These are phyloP conservation scores for Melaleuca alternifolia DNA, from an alignment of 345 rosid species.

Conservation along the genomic window DNA sequence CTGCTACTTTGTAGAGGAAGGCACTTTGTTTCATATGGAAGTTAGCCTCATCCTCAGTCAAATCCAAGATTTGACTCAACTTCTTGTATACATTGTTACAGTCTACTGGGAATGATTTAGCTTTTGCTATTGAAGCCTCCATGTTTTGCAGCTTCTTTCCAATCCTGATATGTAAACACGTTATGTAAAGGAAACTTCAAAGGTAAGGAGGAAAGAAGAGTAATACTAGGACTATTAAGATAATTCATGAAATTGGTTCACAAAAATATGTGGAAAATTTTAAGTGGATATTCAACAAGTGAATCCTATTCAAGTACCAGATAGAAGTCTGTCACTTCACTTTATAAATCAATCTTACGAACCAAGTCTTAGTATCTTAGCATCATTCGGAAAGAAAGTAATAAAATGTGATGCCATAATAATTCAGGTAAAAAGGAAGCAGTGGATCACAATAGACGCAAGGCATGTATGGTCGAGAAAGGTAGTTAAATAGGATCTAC, in stretches of 20 bases:
- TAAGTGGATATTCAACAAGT: background rate
- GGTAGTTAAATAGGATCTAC: background rate
- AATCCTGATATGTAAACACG: conserved; percentile 37
- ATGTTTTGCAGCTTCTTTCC: conserved; percentile 50
- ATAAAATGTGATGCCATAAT: background rate
- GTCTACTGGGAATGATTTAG: conserved; percentile 60
- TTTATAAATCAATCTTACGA: background rate
- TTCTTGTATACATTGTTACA: conserved; percentile 91
- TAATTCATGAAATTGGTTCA: background rate
- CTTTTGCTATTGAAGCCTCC: conserved; percentile 59
- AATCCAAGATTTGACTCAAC: conserved; percentile 79
- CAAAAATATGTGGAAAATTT: background rate
- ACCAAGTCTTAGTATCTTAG: background rate
- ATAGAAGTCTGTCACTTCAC: background rate
- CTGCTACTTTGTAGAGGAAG: conserved; percentile 54
- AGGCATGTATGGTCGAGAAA: background rate
- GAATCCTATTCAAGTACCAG: background rate
- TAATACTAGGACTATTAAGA: background rate
- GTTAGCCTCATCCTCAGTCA: conserved; percentile 86
- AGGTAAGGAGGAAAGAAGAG: background rate
- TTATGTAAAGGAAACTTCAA: background rate
- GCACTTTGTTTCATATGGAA: conserved; percentile 32
- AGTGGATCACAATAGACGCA: background rate
- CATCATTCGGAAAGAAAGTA: background rate
- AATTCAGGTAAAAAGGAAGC: background rate